phyloP scores from a whole-genome alignment of 768 basidiomycete genomes.

The Baorangia bicolor region DNA sequence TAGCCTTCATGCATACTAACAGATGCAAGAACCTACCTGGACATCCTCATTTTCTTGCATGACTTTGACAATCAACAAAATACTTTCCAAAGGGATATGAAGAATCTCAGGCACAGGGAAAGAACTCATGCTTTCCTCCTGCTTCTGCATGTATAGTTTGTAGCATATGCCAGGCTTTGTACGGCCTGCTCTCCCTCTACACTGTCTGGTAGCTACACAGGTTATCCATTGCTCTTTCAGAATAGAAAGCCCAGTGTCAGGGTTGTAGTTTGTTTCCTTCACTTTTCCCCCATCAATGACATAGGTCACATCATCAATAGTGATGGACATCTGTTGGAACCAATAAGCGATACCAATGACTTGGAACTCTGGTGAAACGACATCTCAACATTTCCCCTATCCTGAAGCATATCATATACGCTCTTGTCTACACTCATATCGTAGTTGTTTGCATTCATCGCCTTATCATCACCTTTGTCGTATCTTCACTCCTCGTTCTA shows the following conservation, averaged over 20 bases:
- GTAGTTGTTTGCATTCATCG: no score
- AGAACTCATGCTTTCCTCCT: constrained; percentile 62
- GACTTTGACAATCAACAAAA: constrained; percentile 80
- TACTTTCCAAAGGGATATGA: constrained; percentile 79
- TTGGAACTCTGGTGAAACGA: no score
- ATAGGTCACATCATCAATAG: constrained; percentile 85
- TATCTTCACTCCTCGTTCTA: no score
- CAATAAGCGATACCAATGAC: not conserved
- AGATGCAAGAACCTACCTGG: constrained; percentile 45
- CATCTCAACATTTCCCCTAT: no score
- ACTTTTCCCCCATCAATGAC: constrained; percentile 85
- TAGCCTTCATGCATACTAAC: not conserved
- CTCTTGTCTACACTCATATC: no score
- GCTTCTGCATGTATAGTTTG: constrained; percentile 79
- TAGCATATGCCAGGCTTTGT: constrained; percentile 82
- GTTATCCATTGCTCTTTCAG: constrained; percentile 80
- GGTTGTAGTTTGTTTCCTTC: constrained; percentile 76
- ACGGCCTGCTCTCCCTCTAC: constrained; percentile 88
- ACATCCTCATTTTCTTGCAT: constrained; percentile 77
- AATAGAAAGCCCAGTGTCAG: constrained; percentile 67
- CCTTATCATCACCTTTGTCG: no score
- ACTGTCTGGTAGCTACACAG: constrained; percentile 76
- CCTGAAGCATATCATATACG: no score
- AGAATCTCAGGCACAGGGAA: constrained; percentile 89
- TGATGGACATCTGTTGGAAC: constrained; percentile 72